Conservation (phyloP, 371 early-diverging fungal genomes). For the Funneliformis caledonium region DNA sequence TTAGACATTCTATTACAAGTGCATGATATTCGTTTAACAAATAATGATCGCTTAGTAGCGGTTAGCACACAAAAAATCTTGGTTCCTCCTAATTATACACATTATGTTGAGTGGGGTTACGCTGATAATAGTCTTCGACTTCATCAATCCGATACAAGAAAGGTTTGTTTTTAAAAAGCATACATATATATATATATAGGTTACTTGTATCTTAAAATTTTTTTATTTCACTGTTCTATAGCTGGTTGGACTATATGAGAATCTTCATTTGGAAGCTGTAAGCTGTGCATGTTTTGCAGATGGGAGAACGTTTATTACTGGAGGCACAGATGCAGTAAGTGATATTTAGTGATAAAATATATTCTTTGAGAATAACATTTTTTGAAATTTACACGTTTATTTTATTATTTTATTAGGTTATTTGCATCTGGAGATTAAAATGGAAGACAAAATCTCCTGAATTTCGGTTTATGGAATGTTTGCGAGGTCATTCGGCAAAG, state of each 20-base stretch:
- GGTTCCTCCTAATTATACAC: constrained; percentile 60
- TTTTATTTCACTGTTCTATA: constrained; percentile 30
- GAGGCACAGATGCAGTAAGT: constrained; percentile 69
- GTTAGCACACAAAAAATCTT: constrained; percentile 58
- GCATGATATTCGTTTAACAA: constrained; percentile 54
- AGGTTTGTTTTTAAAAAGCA: constrained; percentile 47
- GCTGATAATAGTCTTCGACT: constrained; percentile 71
- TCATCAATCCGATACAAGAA: constrained; percentile 63
- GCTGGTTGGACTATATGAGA: constrained; percentile 70
- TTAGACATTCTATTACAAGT: constrained; percentile 63
- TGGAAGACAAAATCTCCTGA: constrained; percentile 51
- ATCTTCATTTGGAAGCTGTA: constrained; percentile 71
- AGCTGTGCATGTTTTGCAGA: constrained; percentile 70
- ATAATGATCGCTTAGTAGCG: constrained; percentile 54
- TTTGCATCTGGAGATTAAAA: constrained; percentile 70
- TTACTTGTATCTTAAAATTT: background rate
- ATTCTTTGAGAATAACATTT: constrained; percentile 1
- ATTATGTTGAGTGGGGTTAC: constrained; percentile 79
- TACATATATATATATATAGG: too few species aligned
- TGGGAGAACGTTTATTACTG: constrained; percentile 71
- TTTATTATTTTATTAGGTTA: constrained; percentile 49
- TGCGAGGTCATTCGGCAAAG: constrained; percentile 69
- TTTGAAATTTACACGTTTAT: background rate
- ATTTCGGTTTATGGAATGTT: constrained; percentile 59
- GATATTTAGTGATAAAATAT: background rate